Percentiles rank a stretch among this genome's conserved stretches.
These are phyloP conservation scores for Pterulicium gracile DNA, from an alignment of 1,284 basidiomycete genomes.

Conservation along the genomic window DNA sequence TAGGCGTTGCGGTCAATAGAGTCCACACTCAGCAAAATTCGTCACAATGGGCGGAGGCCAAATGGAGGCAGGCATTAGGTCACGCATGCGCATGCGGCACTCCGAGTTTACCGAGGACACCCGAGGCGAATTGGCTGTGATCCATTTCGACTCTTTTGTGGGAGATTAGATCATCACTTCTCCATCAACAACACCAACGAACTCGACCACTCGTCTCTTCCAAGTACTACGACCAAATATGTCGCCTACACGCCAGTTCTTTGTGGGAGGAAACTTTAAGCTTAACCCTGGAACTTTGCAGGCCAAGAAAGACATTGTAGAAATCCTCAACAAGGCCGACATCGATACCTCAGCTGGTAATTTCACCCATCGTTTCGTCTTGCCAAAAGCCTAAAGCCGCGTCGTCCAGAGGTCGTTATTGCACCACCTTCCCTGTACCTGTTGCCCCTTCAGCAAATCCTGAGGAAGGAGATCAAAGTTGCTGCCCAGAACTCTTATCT, in stretches of 20 bases:
- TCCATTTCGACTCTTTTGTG: too few species aligned
- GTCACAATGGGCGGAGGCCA: too few species aligned
- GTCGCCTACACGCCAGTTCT: constrained; percentile 84
- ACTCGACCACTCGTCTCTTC: neutral
- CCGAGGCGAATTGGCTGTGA: neutral
- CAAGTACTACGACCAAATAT: too few species aligned
- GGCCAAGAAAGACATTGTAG: constrained; percentile 55
- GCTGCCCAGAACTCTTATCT: constrained; percentile 90
- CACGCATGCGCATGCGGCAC: too few species aligned
- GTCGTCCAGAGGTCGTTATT: constrained; percentile 73
- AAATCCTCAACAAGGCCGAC: constrained; percentile 64
- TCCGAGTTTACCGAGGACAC: too few species aligned
- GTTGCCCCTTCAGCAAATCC: constrained; percentile 46
- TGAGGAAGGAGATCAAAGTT: constrained; percentile 63
- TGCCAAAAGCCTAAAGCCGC: neutral
- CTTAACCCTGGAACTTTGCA: constrained; percentile 73
- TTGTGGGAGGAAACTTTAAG: constrained; percentile 95
- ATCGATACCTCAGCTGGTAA: constrained; percentile 68
- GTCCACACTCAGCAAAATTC: too few species aligned
- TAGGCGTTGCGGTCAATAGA: neutral
- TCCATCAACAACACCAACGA: too few species aligned
- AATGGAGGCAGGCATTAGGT: neutral
- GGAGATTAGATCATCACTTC: neutral
- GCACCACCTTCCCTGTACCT: constrained; percentile 88
- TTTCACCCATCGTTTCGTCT: constrained; percentile 20